These are phyloP conservation scores for Vitis amurensis DNA, from an alignment of 164 flowering plant genomes.

Conservation along the genomic window DNA sequence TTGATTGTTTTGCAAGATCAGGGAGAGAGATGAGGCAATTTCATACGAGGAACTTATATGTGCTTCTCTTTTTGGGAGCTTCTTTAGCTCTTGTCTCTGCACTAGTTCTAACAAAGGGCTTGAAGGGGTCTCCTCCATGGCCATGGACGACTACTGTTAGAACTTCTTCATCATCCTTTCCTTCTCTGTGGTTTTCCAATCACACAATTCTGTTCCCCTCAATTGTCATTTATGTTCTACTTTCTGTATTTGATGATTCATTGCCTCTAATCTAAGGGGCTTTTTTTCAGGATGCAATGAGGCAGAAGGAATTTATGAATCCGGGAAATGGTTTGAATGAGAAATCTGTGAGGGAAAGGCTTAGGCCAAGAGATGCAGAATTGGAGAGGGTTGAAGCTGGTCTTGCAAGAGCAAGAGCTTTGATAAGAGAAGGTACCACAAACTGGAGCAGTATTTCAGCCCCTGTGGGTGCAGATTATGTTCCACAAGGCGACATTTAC, in stretches of 20 bases:
- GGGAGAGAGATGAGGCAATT: too few relatives aligned
- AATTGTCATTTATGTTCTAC: background rate
- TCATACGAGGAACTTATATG: too few relatives aligned
- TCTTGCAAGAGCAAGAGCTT: slow-evolving; percentile 13
- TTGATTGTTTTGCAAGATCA: too few relatives aligned
- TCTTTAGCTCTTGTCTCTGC: too few relatives aligned
- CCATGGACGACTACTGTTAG: background rate
- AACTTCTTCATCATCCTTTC: background rate
- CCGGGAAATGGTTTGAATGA: too few relatives aligned
- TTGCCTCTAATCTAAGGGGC: background rate
- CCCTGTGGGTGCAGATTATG: slow-evolving; percentile 9
- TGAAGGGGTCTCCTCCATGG: slow-evolving; percentile 1
- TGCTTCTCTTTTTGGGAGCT: background rate
- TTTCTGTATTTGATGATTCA: background rate
- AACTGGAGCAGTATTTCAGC: background rate
- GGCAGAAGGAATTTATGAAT: too few relatives aligned
- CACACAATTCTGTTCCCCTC: background rate
- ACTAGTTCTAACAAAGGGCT: too few relatives aligned
- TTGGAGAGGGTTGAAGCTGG: slow-evolving; percentile 17
- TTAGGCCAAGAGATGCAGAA: background rate
- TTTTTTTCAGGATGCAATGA: too few relatives aligned
- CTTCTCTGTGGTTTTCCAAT: background rate
- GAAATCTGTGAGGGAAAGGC: too few relatives aligned
- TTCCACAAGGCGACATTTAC: slow-evolving; percentile 15
- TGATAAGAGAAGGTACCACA: slow-evolving; percentile 6